These are phyloP conservation scores for Agaricus blazei DNA, from an alignment of 768 basidiomycete genomes.

Conservation along the genomic window DNA sequence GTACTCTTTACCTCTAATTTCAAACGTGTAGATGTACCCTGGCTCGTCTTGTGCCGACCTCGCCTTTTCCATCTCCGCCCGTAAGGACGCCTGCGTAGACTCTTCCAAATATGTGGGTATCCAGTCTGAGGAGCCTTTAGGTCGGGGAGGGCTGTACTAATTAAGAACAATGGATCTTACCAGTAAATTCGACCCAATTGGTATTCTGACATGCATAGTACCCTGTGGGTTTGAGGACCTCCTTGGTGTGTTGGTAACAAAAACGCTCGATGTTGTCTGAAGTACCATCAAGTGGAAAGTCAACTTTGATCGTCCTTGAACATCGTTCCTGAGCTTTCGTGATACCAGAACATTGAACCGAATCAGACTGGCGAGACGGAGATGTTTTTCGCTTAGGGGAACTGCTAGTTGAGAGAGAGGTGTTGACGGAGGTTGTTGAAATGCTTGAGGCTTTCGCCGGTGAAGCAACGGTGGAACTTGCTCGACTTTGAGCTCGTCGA, in stretches of 20 bases:
- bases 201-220: constrained; percentile 50
- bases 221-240: constrained; percentile 46
- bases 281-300: constrained; percentile 24
- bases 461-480: not conserved
- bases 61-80: constrained; percentile 42
- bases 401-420: constrained; percentile 6
- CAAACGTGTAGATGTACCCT: constrained; percentile 81
- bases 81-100: constrained; percentile 53
- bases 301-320: constrained; percentile 49
- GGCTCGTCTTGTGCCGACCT: constrained; percentile 52
- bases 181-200: constrained; percentile 52
- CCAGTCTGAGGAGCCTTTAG: constrained; percentile 43
- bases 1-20: constrained; percentile 56
- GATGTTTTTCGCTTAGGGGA: constrained; percentile 18
- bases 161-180: constrained; percentile 28
- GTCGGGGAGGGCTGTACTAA: constrained; percentile 1
- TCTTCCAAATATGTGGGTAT: constrained; percentile 60
- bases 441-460: not conserved
- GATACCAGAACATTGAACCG: constrained; percentile 54
- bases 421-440: not conserved
- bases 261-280: constrained; percentile 37
- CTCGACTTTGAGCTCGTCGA: not conserved
- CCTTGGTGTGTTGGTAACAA: constrained; percentile 62
- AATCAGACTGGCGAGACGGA: constrained; percentile 14
- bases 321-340: constrained; percentile 67